These are phyloP conservation scores for Delonix regia DNA, from an alignment of 306 rosid species.

Conservation along the genomic window DNA sequence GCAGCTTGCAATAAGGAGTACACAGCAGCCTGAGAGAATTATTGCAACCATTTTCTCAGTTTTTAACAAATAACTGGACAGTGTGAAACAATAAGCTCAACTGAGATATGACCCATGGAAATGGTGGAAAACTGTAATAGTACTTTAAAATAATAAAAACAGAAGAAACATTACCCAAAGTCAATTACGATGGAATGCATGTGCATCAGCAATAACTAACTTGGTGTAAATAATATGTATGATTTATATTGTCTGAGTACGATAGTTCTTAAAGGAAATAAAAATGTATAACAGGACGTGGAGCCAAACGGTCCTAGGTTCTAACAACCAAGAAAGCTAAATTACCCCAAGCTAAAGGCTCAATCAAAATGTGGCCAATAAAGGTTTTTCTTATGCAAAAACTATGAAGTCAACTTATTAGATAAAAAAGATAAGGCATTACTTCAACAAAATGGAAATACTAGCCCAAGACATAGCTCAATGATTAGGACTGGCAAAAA, in stretches of 20 bases:
- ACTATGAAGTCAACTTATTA: slow-evolving; percentile 10
- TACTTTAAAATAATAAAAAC: slow-evolving; percentile 29
- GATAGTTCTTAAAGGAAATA: slow-evolving; percentile 2
- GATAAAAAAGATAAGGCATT: slow-evolving; percentile 7
- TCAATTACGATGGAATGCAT: slow-evolving; percentile 23
- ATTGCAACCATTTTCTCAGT: slow-evolving; percentile 40
- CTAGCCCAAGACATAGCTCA: slow-evolving; percentile 18
- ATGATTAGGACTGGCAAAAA: slow-evolving; percentile 26
- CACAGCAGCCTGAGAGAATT: slow-evolving; percentile 79
- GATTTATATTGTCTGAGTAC: background rate
- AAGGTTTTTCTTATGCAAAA: background rate
- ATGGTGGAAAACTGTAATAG: background rate
- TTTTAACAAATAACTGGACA: slow-evolving; percentile 24
- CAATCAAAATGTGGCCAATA: slow-evolving; percentile 5
- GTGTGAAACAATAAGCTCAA: slow-evolving; percentile 10
- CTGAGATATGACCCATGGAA: slow-evolving; percentile 15
- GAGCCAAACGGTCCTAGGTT: slow-evolving; percentile 23
- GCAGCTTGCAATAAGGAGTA: slow-evolving; percentile 91
- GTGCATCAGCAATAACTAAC: slow-evolving; percentile 22
- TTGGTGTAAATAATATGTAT: slow-evolving; percentile 28
- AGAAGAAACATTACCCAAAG: slow-evolving; percentile 27
- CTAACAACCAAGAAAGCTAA: background rate
- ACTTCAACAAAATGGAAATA: slow-evolving; percentile 15
- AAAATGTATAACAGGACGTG: slow-evolving; percentile 8
- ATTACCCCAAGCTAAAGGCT: slow-evolving; percentile 20